Percentiles rank a stretch among this genome's conserved stretches.
These are phyloP conservation scores for Cicer bijugum DNA, from an alignment of 306 rosid species.

Conservation along the genomic window DNA sequence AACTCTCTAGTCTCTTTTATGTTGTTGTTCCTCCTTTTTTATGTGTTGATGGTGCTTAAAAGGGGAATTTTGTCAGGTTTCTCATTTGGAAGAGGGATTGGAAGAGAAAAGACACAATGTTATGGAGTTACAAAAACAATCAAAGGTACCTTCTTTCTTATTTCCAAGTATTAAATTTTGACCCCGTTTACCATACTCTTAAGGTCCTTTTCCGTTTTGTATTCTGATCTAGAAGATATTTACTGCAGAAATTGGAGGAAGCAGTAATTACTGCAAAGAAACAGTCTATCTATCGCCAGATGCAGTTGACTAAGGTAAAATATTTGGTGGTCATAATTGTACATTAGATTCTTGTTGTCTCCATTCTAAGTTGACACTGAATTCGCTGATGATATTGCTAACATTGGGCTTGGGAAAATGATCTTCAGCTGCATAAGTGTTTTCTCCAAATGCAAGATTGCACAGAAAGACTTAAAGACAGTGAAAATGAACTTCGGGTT, in stretches of 20 bases:
- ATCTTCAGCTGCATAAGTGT: slow-evolving; percentile 75
- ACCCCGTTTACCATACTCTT: slow-evolving; percentile 18
- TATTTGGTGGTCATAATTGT: slow-evolving; percentile 9
- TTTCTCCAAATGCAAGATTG: slow-evolving; percentile 64
- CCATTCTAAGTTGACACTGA: slow-evolving; percentile 6
- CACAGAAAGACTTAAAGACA: slow-evolving; percentile 63
- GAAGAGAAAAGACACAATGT: slow-evolving; percentile 53
- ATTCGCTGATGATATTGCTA: slow-evolving; percentile 40
- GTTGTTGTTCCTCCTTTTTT: slow-evolving; percentile 32
- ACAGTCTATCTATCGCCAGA: slow-evolving; percentile 64
- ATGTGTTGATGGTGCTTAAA: slow-evolving; percentile 39
- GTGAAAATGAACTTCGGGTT: slow-evolving; percentile 91
- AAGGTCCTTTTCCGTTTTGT: slow-evolving; percentile 1
- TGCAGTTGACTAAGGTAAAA: slow-evolving; percentile 74
- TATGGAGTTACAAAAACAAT: slow-evolving; percentile 68
- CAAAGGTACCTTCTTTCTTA: slow-evolving; percentile 55
- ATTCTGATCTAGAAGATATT: slow-evolving; percentile 45
- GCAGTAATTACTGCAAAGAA: slow-evolving; percentile 78
- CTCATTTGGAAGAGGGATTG: slow-evolving; percentile 57
- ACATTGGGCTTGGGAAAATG: slow-evolving; percentile 41
- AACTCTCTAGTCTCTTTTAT: background rate
- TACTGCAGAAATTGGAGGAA: slow-evolving; percentile 86
- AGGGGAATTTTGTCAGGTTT: slow-evolving; percentile 59
- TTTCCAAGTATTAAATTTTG: slow-evolving; percentile 28
- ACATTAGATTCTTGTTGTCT: slow-evolving; percentile 19